These are phyloP conservation scores for Ramularia endophylla DNA, from an alignment of 2,329 filamentous ascomycete genomes.

Conservation along the genomic window DNA sequence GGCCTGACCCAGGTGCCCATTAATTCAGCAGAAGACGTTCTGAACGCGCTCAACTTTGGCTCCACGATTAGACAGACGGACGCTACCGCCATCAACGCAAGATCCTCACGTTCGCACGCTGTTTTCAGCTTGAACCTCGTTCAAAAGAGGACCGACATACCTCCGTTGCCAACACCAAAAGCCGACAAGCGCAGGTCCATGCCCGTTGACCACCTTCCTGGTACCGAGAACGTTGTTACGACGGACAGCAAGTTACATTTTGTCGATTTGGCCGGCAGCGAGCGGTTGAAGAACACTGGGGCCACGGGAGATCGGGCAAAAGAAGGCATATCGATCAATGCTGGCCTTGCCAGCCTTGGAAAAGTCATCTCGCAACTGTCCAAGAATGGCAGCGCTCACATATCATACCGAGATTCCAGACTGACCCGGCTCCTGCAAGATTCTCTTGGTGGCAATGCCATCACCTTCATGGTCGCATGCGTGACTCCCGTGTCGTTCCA, in stretches of 20 bases:
- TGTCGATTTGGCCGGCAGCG: conserved; percentile 93
- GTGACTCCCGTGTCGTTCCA: conserved; percentile 97
- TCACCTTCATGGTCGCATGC: conserved; percentile 99
- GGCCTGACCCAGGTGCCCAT: conserved; percentile 83
- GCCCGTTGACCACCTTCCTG: conserved; percentile 70
- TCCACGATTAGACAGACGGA: conserved; percentile 95
- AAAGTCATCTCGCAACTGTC: conserved; percentile 99
- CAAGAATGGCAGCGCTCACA: conserved; percentile 76
- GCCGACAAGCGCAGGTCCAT: conserved; percentile 83
- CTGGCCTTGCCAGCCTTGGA: conserved; percentile 84
- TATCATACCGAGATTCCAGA: conserved; percentile 97
- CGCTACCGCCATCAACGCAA: conserved; percentile 93
- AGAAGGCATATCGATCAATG: conserved; percentile 98
- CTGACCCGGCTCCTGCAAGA: conserved; percentile 93
- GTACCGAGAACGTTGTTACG: conserved; percentile 63
- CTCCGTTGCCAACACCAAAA: conserved; percentile 46
- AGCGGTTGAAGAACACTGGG: conserved; percentile 93
- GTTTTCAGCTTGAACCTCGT: conserved; percentile 94
- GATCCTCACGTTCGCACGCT: conserved; percentile 94
- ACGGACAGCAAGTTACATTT: conserved; percentile 99
- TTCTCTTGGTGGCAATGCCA: conserved; percentile 91
- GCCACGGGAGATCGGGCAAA: conserved; percentile 90
- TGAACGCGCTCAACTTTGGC: conserved; percentile 84
- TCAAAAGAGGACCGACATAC: conserved; percentile 63
- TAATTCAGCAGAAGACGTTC: conserved; percentile 84